Evolutionary conservation across 495 filamentous ascomycete species (phyloP).

Genomic region (Podospora bellae-mahoneyi): DNA sequence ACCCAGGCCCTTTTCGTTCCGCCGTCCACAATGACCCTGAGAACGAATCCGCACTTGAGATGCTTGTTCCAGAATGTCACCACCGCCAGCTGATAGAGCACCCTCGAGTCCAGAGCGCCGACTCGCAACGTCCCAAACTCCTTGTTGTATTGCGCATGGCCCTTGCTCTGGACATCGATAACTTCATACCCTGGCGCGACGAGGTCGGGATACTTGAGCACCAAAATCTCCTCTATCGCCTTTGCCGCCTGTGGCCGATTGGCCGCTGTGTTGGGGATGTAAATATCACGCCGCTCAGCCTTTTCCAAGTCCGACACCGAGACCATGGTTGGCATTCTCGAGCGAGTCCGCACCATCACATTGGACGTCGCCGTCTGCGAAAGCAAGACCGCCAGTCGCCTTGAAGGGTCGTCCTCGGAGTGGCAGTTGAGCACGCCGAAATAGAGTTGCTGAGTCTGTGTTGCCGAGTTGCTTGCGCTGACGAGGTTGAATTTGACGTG

Average conservation of each 20-base stretch:
- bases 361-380: constrained; percentile 21
- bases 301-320: constrained; percentile 12
- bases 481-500: constrained; percentile 20
- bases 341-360: constrained; percentile 24
- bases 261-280: constrained; percentile 19
- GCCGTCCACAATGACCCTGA: constrained; percentile 21
- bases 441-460: constrained; percentile 14
- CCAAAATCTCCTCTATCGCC: constrained; percentile 21
- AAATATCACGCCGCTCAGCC: constrained; percentile 12
- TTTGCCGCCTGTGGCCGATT: not conserved
- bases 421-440: constrained; percentile 26
- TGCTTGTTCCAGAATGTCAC: constrained; percentile 26
- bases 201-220: constrained; percentile 24
- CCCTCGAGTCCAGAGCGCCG: not conserved
- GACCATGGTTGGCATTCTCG: constrained; percentile 16
- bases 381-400: constrained; percentile 23
- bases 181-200: constrained; percentile 27
- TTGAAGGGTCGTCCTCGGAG: constrained; percentile 13
- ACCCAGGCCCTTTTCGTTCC: constrained; percentile 14
- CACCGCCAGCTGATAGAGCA: constrained; percentile 25
- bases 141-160: constrained; percentile 20
- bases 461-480: constrained; percentile 2
- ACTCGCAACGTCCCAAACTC: constrained; percentile 22
- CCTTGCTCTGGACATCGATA: constrained; percentile 15
- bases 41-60: constrained; percentile 22